phyloP scores from a whole-genome alignment of 306 rosid species.

The Luffa aegyptiaca region DNA sequence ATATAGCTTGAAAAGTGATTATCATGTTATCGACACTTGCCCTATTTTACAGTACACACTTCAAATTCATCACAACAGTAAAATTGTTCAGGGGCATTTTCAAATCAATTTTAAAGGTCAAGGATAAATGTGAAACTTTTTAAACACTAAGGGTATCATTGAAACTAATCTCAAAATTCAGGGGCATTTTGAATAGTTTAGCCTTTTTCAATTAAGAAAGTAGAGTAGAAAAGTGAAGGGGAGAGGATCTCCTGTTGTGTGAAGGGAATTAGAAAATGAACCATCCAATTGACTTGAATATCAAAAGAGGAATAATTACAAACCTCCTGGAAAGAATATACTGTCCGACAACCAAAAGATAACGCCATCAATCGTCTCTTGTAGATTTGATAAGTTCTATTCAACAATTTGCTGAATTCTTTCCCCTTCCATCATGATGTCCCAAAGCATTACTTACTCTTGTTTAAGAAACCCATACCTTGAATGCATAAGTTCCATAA shows the following conservation, averaged over 20 bases:
- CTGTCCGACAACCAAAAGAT: background rate
- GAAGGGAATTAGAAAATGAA: background rate
- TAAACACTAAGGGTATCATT: background rate
- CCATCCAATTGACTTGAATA: background rate
- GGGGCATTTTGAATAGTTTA: background rate
- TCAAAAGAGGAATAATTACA: background rate
- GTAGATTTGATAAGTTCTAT: background rate
- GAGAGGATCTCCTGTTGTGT: background rate
- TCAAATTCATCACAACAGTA: background rate
- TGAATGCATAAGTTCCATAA: background rate
- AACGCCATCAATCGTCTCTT: background rate
- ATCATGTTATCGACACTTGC: background rate
- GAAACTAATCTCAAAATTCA: background rate
- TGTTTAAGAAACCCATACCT: background rate
- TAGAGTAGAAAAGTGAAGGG: background rate
- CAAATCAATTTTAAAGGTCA: background rate
- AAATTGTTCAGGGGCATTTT: background rate
- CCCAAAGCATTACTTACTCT: background rate
- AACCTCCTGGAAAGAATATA: background rate
- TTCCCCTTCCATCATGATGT: background rate
- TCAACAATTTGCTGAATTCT: background rate
- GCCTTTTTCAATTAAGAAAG: background rate
- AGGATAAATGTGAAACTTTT: background rate
- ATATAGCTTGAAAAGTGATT: background rate
- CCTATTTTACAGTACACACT: background rate